phyloP scores from a whole-genome alignment of 257 asterid genomes.

The Gynochthodes officinalis region DNA sequence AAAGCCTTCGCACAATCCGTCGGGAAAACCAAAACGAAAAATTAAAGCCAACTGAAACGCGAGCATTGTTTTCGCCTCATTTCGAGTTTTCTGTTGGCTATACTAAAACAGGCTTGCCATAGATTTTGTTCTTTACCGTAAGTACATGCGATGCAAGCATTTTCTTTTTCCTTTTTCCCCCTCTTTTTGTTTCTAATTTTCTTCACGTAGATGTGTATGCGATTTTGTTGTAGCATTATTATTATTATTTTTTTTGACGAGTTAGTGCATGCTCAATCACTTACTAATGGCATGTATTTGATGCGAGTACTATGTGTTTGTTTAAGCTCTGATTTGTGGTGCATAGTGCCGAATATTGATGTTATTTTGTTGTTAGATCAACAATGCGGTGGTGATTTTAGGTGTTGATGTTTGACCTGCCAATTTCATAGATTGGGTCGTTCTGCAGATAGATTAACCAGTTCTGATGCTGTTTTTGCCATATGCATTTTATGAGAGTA shows the following conservation, averaged over 20 bases:
- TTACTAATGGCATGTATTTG: neutral
- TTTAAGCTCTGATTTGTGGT: neutral
- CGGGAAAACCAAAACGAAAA: neutral
- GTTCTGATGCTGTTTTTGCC: neutral
- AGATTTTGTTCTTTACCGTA: neutral
- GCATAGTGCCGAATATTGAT: neutral
- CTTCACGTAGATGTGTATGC: neutral
- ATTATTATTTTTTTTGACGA: neutral
- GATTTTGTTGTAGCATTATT: neutral
- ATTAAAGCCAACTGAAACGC: neutral
- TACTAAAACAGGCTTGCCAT: too few relatives aligned
- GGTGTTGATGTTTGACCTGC: neutral
- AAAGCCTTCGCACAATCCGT: neutral
- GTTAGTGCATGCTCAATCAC: neutral
- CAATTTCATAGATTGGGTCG: neutral
- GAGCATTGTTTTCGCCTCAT: constrained; percentile 8
- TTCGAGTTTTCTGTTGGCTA: neutral
- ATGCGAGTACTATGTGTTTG: neutral
- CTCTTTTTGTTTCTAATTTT: neutral
- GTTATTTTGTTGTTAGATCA: neutral
- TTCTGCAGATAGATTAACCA: neutral
- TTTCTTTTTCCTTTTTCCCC: neutral
- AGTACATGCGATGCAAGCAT: neutral
- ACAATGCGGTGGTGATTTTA: neutral
- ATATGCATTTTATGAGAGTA: neutral